Evolutionary conservation across 768 basidiomycete species (phyloP), one percentile per base, ranked within the genome.

Genomic region (Leucocoprinus birnbaumii): DNA sequence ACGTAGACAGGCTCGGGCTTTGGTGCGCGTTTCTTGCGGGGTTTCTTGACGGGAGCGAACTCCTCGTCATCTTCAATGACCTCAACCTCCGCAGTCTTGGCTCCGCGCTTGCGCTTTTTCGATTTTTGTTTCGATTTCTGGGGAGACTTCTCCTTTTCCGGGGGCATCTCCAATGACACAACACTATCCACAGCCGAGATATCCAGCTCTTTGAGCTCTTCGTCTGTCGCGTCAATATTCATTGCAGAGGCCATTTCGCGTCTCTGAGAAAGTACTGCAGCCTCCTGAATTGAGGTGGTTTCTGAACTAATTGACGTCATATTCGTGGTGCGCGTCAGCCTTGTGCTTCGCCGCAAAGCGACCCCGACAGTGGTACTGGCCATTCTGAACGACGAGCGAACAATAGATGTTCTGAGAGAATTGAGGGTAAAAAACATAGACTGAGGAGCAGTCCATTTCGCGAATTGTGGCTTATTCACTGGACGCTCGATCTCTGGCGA

Each of bases 1-100:
- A 81, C 68, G 62, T 87, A 89, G 11, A 80, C 71, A 1, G 80
- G 80, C 44, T 82, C 79, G n/a, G 65, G 63, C 57, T 71, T 76
- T 53, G 64, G 59, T 59, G 63, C 69, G 27, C 60, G 56, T 24
- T 60, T 65, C 48, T 59, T 68, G 22, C 51, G 35, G n/a, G 40
- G 38, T 16, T 27, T 47, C 42, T 60, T 60, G 53, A 40, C 44
- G 6, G 25, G 54, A 34, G 43, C 22, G 19, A 48, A 48, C 16
- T 44, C 50, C 14, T 45, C 56, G 34, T 51, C 48, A 22, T 59
- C 55, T n/a, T 35, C 58, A 37, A 51, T 47, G 26, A 35, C 48
- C 41, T 48, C 34, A 3, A 22, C 49, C 8, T 40, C 27, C 16
- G n/a, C 10, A 3, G 24, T 6, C 13, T 35, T 44, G 3, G 16